These are phyloP conservation scores for Zygosaccharomyces siamensis DNA, from an alignment of 805 yeast species.

Conservation along the genomic window DNA sequence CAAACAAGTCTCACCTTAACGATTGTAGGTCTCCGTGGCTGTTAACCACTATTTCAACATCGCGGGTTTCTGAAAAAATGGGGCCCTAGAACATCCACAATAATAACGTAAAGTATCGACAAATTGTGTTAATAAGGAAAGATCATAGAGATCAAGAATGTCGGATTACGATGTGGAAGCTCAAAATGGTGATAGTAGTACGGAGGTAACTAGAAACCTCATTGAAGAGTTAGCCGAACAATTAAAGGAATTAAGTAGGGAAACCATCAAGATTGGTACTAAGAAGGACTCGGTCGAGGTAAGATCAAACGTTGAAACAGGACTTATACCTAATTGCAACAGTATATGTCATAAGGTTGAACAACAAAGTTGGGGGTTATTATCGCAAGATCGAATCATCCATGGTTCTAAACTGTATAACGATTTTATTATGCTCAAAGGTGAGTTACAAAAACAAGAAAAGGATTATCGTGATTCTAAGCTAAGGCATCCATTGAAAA, in stretches of 20 bases:
- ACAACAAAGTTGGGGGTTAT: conserved; percentile 8
- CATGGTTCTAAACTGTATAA: conserved; percentile 40
- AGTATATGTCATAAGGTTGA: conserved; percentile 20
- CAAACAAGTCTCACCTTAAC: background rate
- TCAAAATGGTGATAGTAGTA: conserved; percentile 4
- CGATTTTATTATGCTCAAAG: conserved; percentile 52
- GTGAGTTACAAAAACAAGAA: conserved; percentile 40
- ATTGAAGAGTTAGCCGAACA: conserved; percentile 16
- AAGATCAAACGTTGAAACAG: conserved; percentile 29
- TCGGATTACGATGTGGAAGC: conserved; percentile 26
- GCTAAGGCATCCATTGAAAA: conserved; percentile 10
- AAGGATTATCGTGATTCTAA: conserved; percentile 48
- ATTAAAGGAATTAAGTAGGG: conserved; percentile 15
- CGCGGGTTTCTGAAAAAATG: conserved; percentile 1
- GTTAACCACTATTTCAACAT: background rate
- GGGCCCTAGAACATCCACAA: background rate
- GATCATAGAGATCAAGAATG: conserved; percentile 11
- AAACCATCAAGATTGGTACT: conserved; percentile 18
- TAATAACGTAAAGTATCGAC: conserved; percentile 17
- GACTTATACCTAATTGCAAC: conserved; percentile 22
- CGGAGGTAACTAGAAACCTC: conserved; percentile 5
- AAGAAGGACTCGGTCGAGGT: conserved; percentile 37
- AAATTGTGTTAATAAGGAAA: background rate
- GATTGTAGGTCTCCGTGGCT: background rate
- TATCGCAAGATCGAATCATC: conserved; percentile 8